Base-by-base conservation (phyloP, 2,329 filamentous ascomycete species). In the Ophiostoma pallidulum region DNA sequence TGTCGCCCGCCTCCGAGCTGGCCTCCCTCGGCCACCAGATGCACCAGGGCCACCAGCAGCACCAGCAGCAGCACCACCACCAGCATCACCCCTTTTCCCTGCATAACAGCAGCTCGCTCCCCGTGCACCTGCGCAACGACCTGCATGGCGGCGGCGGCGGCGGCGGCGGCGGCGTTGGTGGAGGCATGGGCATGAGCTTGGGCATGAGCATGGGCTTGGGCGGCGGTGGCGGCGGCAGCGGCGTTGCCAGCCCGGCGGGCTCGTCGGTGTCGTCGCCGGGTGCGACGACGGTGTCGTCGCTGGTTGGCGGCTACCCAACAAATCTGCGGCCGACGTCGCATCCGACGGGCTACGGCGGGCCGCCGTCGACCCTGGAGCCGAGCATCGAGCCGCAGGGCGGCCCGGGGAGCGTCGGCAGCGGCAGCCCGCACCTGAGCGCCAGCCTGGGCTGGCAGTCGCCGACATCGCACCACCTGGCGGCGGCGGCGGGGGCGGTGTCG, bases 381-480 rank as follows among this genome's bases (percentile, higher is more conserved):
- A 90, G 79, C 63, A 76, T 87, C 52, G 87, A 91, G 62, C 82
- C 86, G 50, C 81, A 84, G 54, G 16, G 24, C 14, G 44, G 36
- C 8, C 35, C 49, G 1, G 79, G 76, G 2, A 64, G 74, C 47
- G 94, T 86, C 61, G 82, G 78, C n/a, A 80, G 72, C 48, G 85
- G 86, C 45, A 95, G 89, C 64, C 90, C 91, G 43, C 90, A 96
- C 64, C 87, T 95, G 80, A 67, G 70, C 52, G n/a, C n/a, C n/a
- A 80, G 75, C 51, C 75, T 87, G 53, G 85, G 86, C 47, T 96
- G 91, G 90, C 85, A 88, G 55, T 94, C 89, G 4, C 89, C 89
- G 4, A 79, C 82, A 2, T 43, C 85, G 90, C 56, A 78, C 80
- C 54, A 75, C 77, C 28, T 80, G n/a, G n/a, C 88, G 55, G 80